phyloP scores from a whole-genome alignment of 352 stramenopile species.

The Globisporangium carolinianum region DNA sequence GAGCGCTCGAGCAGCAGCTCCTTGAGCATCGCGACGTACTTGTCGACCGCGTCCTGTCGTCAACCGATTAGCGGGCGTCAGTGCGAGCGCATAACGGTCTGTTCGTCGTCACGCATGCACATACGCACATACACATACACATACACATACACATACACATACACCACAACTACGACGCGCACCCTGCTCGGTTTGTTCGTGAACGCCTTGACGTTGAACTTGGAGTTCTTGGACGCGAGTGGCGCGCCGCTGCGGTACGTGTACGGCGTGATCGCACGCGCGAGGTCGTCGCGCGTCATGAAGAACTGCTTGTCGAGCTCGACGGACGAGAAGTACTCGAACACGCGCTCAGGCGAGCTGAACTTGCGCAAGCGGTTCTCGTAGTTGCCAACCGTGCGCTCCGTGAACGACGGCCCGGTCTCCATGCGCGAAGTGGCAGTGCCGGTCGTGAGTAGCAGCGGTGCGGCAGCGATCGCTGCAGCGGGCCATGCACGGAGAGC shows the following conservation, averaged over 20 bases:
- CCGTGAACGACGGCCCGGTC: conserved; percentile 47
- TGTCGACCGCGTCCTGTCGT: conserved; percentile 28
- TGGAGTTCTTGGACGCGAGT: conserved; percentile 71
- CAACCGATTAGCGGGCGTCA: background rate
- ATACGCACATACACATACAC: background rate
- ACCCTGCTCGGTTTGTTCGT: conserved; percentile 36
- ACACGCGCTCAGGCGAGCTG: conserved; percentile 80
- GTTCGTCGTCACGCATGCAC: background rate
- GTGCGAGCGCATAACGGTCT: background rate
- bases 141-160: background rate
- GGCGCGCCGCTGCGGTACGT: conserved; percentile 68
- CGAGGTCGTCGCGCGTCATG: conserved; percentile 81
- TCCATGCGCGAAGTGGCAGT: conserved; percentile 15
- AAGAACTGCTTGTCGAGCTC: conserved; percentile 73
- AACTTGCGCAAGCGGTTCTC: conserved; percentile 86
- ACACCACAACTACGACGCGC: background rate
- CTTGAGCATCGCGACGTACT: conserved; percentile 48
- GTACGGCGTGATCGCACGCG: conserved; percentile 78
- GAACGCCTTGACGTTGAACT: conserved; percentile 71
- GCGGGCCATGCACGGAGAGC: conserved; percentile 7
- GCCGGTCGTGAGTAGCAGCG: conserved; percentile 3
- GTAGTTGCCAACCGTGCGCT: conserved; percentile 82
- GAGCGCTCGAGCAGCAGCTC: conserved; percentile 48
- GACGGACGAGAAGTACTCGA: conserved; percentile 88
- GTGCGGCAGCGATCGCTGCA: conserved; percentile 14